phyloP scores from a whole-genome alignment of 192 early-diverging fungal species.

The Coemansia pectinata region DNA sequence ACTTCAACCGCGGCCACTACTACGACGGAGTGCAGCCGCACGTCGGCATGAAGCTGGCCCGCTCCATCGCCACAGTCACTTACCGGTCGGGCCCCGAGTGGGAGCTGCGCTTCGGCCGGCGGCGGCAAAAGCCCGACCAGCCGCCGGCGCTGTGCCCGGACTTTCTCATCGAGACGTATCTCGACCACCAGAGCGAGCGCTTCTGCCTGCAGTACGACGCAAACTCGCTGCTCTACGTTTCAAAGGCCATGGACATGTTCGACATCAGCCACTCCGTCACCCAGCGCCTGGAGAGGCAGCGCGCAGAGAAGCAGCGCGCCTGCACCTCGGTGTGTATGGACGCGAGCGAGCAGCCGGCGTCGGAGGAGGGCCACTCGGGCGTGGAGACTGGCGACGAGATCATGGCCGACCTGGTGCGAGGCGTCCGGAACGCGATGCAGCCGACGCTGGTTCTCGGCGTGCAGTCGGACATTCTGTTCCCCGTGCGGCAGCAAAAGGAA shows the following conservation, averaged over 20 bases:
- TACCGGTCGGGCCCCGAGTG: conserved; percentile 98
- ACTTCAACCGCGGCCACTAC: conserved; percentile 94
- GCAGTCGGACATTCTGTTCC: conserved; percentile 94
- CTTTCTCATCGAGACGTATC: conserved; percentile 93
- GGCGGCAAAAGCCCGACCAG: conserved; percentile 70
- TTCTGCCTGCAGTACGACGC: conserved; percentile 94
- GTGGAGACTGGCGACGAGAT: conserved; percentile 46
- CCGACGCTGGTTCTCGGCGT: conserved; percentile 92
- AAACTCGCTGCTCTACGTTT: conserved; percentile 90
- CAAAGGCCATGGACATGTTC: conserved; percentile 99
- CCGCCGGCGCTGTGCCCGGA: conserved; percentile 86
- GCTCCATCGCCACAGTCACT: conserved; percentile 88
- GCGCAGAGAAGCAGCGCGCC: conserved; percentile 7
- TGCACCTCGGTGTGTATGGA: conserved; percentile 26
- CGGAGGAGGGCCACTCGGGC: conserved; percentile 6
- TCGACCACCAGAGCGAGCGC: conserved; percentile 95
- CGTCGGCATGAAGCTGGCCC: conserved; percentile 94
- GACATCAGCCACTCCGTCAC: conserved; percentile 74
- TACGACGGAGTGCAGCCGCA: conserved; percentile 87
- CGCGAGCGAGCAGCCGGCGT: conserved; percentile 18
- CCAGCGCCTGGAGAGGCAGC: conserved; percentile 39
- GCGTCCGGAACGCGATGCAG: conserved; percentile 58
- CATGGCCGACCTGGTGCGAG: conserved; percentile 66
- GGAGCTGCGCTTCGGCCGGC: conserved; percentile 92
- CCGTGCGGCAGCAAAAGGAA: conserved; percentile 93